Conservation (phyloP, 176 grass and related monocot species). For the Eragrostis nindensis region DNA sequence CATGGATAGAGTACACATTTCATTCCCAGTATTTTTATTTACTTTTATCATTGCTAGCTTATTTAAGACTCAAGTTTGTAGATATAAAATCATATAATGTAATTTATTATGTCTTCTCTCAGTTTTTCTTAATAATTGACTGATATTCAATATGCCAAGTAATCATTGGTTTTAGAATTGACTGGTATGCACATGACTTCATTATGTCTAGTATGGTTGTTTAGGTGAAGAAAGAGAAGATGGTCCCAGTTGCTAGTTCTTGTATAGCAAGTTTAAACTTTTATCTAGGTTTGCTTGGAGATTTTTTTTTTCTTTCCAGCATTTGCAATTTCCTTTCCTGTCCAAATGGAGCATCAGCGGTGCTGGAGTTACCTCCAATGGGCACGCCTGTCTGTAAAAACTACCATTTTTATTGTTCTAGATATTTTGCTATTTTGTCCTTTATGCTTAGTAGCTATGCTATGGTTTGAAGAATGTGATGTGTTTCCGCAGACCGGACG, state of each 20-base stretch:
- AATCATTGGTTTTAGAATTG: constrained; percentile 24
- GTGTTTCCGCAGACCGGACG: constrained; percentile 67
- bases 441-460: constrained; percentile 36
- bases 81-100: constrained; percentile 23
- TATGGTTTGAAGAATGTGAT: constrained; percentile 23
- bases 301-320: background rate
- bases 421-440: constrained; percentile 1
- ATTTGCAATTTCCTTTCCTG: background rate
- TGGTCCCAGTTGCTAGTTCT: background rate
- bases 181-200: background rate
- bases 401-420: constrained; percentile 6
- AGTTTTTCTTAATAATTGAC: constrained; percentile 13
- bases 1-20: constrained; percentile 16
- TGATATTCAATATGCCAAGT: constrained; percentile 8
- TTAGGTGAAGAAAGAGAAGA: constrained; percentile 5
- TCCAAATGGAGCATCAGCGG: background rate
- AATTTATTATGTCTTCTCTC: background rate
- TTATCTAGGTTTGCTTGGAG: background rate
- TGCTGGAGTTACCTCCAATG: constrained; percentile 12
- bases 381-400: background rate
- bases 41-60: constrained; percentile 23
- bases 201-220: constrained; percentile 18
- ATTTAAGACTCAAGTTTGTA: background rate
- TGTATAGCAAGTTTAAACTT: background rate
- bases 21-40: constrained; percentile 20